Base-by-base conservation (phyloP, 164 flowering plant genomes). In the Stephania yunnanensis region DNA sequence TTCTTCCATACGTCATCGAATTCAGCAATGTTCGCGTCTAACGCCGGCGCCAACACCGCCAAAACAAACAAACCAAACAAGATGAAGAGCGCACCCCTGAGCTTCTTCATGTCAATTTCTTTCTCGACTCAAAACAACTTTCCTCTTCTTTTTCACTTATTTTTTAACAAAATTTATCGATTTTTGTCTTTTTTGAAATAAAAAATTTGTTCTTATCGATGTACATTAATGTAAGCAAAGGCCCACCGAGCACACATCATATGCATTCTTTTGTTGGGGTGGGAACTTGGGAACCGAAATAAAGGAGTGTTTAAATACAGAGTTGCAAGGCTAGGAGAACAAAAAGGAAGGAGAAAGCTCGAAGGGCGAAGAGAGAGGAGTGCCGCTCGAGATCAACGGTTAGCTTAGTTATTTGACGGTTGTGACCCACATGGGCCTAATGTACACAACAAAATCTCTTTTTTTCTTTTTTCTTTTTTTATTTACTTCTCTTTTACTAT, bases 1-100 rank as follows among this genome's bases (percentile, higher is more conserved):
- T 80, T 36, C 75, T 79, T 67, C 94, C 91, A 87, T 25, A 77
- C 83, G 0, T 88, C 87, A 72, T 86, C 89, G 31, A 79, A 76
- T 10, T 77, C 78, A 1, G 29, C 87, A 30, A 83, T 83, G 65
- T 83, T 11, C 44, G 91, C 92, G 5, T 30, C 72, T 1, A 78
- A 53, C 3, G 64, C 48, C 0, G 83, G 83, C 50, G 75, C 48
- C 0, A 75, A 13, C 0, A 74, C 74, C 25, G 71, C 80, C 25
- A 81, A 50, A 11, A 75, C 78, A 52, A 77, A 30, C 67, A 45
- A 82, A 71, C 19, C 29, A 29, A 72, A 61, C 1, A 87, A 45
- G 46, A 76, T 13, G 19, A 70, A 19, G 19, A 70, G 63, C 45
- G 67, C 44, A 10, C 31, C 15, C 12, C 55, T 66, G n/a, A 46